Percentiles rank a stretch among this genome's conserved stretches.
Conservation (phyloP, 192 early-diverging fungal species). For the Thamnidium elegans region DNA sequence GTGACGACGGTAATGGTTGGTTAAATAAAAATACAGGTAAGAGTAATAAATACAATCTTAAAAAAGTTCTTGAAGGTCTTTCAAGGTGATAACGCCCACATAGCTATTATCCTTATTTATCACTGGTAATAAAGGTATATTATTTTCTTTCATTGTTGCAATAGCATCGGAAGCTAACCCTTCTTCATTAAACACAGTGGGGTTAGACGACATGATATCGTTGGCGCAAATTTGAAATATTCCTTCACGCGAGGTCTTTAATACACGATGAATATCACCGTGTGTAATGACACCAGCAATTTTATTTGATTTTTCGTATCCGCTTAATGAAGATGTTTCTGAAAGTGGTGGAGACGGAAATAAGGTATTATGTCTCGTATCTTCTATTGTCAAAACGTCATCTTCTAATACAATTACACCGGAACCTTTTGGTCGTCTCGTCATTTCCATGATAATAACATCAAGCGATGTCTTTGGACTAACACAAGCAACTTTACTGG, state of each 20-base stretch:
- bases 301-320: slow-evolving; percentile 5
- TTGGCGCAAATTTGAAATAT: slow-evolving; percentile 35
- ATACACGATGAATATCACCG: slow-evolving; percentile 36
- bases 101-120: slow-evolving; percentile 21
- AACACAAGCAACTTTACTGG: slow-evolving; percentile 23
- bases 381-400: neutral
- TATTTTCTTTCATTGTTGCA: slow-evolving; percentile 27
- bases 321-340: neutral
- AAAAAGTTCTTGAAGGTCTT: slow-evolving; percentile 34
- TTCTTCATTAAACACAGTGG: slow-evolving; percentile 26
- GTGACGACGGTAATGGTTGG: neutral
- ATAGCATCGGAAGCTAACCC: slow-evolving; percentile 35
- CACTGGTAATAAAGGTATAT: slow-evolving; percentile 36
- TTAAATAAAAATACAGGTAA: neutral
- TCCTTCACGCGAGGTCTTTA: slow-evolving; percentile 23
- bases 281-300: slow-evolving; percentile 40
- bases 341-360: slow-evolving; percentile 21
- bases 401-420: slow-evolving; percentile 38
- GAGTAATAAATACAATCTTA: slow-evolving; percentile 14
- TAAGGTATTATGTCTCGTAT: slow-evolving; percentile 9
- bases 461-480: slow-evolving; percentile 27
- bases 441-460: slow-evolving; percentile 38
- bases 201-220: slow-evolving; percentile 33
- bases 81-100: slow-evolving; percentile 35
- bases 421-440: slow-evolving; percentile 28